These are phyloP conservation scores for Epichloe festucae DNA, from an alignment of 2,329 filamentous ascomycete genomes.

Conservation along the genomic window DNA sequence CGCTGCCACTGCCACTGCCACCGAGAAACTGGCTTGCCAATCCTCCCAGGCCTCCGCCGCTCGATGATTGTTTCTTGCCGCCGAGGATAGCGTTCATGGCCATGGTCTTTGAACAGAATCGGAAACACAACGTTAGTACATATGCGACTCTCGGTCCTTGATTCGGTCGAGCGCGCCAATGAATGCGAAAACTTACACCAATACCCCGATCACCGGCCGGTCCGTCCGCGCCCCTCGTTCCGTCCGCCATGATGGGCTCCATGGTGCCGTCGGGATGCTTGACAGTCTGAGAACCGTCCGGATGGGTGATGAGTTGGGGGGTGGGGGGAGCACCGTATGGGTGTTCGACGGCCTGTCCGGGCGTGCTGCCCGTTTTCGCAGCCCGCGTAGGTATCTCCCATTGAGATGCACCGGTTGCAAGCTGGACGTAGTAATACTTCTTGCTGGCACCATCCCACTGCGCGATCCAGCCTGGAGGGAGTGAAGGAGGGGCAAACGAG, in stretches of 20 bases:
- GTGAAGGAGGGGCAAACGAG: conserved; percentile 44
- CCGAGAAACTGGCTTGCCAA: conserved; percentile 6
- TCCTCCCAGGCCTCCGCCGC: conserved; percentile 14
- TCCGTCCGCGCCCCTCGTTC: conserved; percentile 36
- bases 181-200: conserved; percentile 37
- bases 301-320: conserved; percentile 45
- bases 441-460: conserved; percentile 53
- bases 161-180: not conserved
- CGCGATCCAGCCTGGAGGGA: conserved; percentile 55
- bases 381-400: conserved; percentile 60
- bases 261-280: conserved; percentile 47
- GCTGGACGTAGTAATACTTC: conserved; percentile 61
- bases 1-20: conserved; percentile 11
- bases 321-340: conserved; percentile 45
- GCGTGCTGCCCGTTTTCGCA: conserved; percentile 48
- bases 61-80: conserved; percentile 23
- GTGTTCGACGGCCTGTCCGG: conserved; percentile 41
- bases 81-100: conserved; percentile 47
- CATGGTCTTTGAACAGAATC: conserved; percentile 32
- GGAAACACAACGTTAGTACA: not conserved
- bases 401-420: conserved; percentile 58
- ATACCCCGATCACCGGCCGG: conserved; percentile 47
- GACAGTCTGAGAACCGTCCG: conserved; percentile 49
- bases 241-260: conserved; percentile 44
- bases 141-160: not conserved